Base-by-base conservation (phyloP, 371 early-diverging fungal species). In the Coemansia sp. region DNA sequence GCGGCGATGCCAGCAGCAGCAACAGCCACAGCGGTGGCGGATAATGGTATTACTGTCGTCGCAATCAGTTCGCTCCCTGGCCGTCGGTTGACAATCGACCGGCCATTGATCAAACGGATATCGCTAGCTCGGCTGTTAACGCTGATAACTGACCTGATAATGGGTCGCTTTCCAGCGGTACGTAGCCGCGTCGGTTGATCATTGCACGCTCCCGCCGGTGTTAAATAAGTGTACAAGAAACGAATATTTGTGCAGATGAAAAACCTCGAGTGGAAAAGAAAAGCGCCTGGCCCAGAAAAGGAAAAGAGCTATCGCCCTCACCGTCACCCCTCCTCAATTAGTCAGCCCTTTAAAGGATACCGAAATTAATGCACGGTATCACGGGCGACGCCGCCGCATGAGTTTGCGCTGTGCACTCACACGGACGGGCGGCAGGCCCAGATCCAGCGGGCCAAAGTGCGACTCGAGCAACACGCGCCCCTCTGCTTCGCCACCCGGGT, bases 371-470 rank as follows among this genome's bases (percentile, higher is more conserved):
- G 35, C 34, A 39, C 39, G 8, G 31, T 49, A 20, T 55, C 55
- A 55, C 55, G 55, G 11, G 49, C 51, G 56, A 11, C 58, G 58
- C 38, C 66, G 63, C 39, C 76, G 63, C 72, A 76, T 60, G 34
- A 76, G 61, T 10, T 55, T 43, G 36, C 74, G 76, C 60, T 76
- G 66, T 8, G 74, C 48, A 35, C 76, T 76, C 55, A 67, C 64
- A 36, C 61, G 67, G 20, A 76, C 57, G 8, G 76, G 76, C 45
- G 72, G 72, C 51, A 76, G 55, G 7, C 76, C 76, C 16, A 76
- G 68, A 38, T 67, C 74, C 41, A 71, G 61, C 34, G 76, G 76
- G 12, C 74, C 74, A 59, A 74, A 74, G 51, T 72, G 74, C 30
- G 67, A 66, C 51, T 72, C 72, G 45, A 49, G 42, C 43, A 71